phyloP scores from a whole-genome alignment of 805 yeast species.

The Metschnikowia kofuensis region DNA sequence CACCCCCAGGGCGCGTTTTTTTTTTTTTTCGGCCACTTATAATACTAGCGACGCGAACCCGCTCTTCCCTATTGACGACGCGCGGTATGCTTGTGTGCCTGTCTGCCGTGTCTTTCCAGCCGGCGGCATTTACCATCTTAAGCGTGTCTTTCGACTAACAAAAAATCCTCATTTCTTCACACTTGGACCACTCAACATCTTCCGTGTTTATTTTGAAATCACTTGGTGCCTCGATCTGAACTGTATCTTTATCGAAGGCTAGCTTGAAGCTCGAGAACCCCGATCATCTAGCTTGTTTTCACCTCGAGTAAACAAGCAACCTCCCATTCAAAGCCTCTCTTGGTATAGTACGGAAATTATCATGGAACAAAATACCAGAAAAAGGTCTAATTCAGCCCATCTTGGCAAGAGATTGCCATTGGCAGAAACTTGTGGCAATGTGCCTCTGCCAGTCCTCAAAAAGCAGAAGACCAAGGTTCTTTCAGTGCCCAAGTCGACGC shows the following conservation, averaged over 20 bases:
- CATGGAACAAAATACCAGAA: constrained; percentile 6
- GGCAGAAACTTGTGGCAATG: constrained; percentile 39
- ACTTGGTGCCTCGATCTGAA: too few species aligned
- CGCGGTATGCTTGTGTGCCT: constrained; percentile 8
- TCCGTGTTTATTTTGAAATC: neutral
- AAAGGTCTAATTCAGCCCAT: constrained; percentile 3
- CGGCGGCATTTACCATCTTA: constrained; percentile 4
- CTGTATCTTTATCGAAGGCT: too few species aligned
- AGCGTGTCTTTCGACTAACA: neutral
- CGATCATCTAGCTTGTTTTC: neutral
- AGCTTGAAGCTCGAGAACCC: too few species aligned
- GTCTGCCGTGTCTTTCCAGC: constrained; percentile 5
- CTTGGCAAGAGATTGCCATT: constrained; percentile 29
- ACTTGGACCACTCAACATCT: neutral
- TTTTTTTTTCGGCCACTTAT: neutral
- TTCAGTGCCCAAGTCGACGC: neutral
- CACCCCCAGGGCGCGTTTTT: neutral
- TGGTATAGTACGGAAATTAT: neutral
- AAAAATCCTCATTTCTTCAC: too few species aligned
- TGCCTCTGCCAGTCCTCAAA: constrained; percentile 37
- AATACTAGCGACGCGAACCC: constrained; percentile 9
- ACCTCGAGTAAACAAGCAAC: constrained; percentile 1
- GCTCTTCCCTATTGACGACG: constrained; percentile 3
- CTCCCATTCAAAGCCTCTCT: neutral
- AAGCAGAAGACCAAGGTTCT: constrained; percentile 23